These are phyloP conservation scores for Candida mesenterica DNA, from an alignment of 1,139 yeast species.

Conservation along the genomic window DNA sequence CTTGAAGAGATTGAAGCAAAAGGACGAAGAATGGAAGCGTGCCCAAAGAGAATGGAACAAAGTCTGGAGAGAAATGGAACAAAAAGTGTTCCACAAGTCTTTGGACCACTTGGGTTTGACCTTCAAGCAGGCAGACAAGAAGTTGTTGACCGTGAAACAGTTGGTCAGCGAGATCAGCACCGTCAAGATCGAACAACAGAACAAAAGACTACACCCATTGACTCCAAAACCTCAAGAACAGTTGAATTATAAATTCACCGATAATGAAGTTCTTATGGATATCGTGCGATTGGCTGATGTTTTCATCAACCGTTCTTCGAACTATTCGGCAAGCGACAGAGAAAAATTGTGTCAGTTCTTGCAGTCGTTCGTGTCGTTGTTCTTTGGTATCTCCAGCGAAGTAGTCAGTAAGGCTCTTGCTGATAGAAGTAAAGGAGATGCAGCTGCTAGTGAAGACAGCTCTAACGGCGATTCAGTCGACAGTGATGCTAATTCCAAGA, in stretches of 20 bases:
- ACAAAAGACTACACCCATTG: constrained; percentile 76
- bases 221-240: constrained; percentile 87
- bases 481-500: constrained; percentile 29
- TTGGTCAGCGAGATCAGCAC: constrained; percentile 89
- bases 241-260: constrained; percentile 64
- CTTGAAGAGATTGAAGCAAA: constrained; percentile 86
- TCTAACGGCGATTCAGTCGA: constrained; percentile 11
- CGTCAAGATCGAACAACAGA: constrained; percentile 82
- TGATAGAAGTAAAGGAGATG: constrained; percentile 19
- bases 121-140: constrained; percentile 94
- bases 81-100: constrained; percentile 88
- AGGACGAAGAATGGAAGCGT: constrained; percentile 98
- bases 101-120: constrained; percentile 94
- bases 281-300: constrained; percentile 65
- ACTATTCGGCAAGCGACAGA: constrained; percentile 79
- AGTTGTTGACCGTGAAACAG: constrained; percentile 84
- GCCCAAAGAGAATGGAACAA: constrained; percentile 99
- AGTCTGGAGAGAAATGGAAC: constrained; percentile 98
- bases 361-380: constrained; percentile 64
- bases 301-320: constrained; percentile 67
- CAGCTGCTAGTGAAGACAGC: constrained; percentile 14
- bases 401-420: constrained; percentile 26
- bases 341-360: constrained; percentile 73
- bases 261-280: constrained; percentile 70
- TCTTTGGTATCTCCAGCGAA: constrained; percentile 55